Evolutionary conservation across 2,329 filamentous ascomycete species (phyloP), one percentile per base, ranked within the genome.

Genomic region (Cercospora zeina): DNA sequence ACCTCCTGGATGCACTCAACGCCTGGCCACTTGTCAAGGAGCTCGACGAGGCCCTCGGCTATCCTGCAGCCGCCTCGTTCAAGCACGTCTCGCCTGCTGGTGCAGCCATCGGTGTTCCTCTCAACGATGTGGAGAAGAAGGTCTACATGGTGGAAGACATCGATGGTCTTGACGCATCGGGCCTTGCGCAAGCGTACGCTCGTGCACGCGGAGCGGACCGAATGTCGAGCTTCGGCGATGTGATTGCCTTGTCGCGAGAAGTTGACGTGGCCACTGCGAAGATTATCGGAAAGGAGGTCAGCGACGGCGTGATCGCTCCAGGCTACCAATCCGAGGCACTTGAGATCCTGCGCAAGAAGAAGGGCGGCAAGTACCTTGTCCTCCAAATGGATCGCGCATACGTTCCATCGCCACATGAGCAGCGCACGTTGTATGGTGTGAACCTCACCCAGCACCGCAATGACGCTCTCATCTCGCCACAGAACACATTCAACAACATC

Each of bases 71-170:
- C 31, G 93, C 95, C 66, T 96, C 91, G 76, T 99, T 99, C 87
- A 99, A 97, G 86, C 95, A 99, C 77, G 95, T 97, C 66, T 99
- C 95, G 9, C 95, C 95, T 19, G 95, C 95, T 47, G 95, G 95
- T 73, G 95, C 93, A 62, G 93, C 95, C 68, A 95, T 99, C 72
- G 95, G 93, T 69, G 87, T 95, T 6, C 91, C 92, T 21, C 84
- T 99, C 67, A 91, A 82, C 67, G 86, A 90, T 42, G 89, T 90
- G 57, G 95, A 99, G 85, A 89, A 90, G 78, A 96, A 96, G 81
- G 95, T 97, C 59, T 99, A 96, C 83, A 97, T 99, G 83, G 95
- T 99, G 62, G 91, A 96, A 73, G 95, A 97, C 74, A 96, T 99
- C 71, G 85, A 87, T 64, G 93, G 91, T 58, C 87, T 99, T 66